These are phyloP conservation scores for Fusarium marasasianum DNA, from an alignment of 2,329 filamentous ascomycete species.

Conservation along the genomic window DNA sequence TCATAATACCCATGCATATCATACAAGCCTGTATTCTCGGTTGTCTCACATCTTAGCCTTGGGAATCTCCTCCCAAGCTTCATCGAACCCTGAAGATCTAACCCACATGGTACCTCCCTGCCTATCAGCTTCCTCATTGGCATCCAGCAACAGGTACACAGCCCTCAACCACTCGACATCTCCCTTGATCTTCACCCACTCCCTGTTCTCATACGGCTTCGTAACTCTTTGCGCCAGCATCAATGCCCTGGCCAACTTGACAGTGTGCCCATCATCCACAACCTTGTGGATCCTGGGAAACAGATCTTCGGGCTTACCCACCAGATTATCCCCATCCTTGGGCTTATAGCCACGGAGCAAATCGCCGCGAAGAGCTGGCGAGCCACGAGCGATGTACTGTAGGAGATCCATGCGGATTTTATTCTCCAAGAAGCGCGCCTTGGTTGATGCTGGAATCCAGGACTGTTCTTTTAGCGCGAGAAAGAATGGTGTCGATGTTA, in stretches of 20 bases:
- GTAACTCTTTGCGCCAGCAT: slow-evolving; percentile 68
- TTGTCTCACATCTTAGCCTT: slow-evolving; percentile 28
- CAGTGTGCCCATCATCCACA: slow-evolving; percentile 82
- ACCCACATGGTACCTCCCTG: slow-evolving; percentile 61
- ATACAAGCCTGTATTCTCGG: background rate
- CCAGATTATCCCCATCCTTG: slow-evolving; percentile 55
- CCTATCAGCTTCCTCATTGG: slow-evolving; percentile 60
- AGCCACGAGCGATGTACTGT: slow-evolving; percentile 76
- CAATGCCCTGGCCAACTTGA: slow-evolving; percentile 78
- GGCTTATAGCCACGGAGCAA: slow-evolving; percentile 70
- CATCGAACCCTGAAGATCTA: slow-evolving; percentile 67
- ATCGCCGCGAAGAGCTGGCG: slow-evolving; percentile 67
- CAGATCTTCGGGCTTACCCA: slow-evolving; percentile 58
- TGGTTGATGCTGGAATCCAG: slow-evolving; percentile 69
- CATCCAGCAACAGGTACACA: slow-evolving; percentile 70
- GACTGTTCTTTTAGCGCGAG: slow-evolving; percentile 68
- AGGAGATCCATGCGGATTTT: slow-evolving; percentile 80
- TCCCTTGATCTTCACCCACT: slow-evolving; percentile 63
- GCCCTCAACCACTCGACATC: slow-evolving; percentile 69
- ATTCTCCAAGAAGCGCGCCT: slow-evolving; percentile 79
- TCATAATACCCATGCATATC: slow-evolving; percentile 41
- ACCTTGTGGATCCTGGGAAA: slow-evolving; percentile 58
- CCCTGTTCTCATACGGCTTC: slow-evolving; percentile 53
- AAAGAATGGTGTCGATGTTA: slow-evolving; percentile 80
- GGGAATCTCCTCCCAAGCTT: slow-evolving; percentile 67